Percentiles rank a stretch among this genome's conserved stretches.
phyloP scores from a whole-genome alignment of 2,329 filamentous ascomycete species.

The Scedosporium apiospermum region DNA sequence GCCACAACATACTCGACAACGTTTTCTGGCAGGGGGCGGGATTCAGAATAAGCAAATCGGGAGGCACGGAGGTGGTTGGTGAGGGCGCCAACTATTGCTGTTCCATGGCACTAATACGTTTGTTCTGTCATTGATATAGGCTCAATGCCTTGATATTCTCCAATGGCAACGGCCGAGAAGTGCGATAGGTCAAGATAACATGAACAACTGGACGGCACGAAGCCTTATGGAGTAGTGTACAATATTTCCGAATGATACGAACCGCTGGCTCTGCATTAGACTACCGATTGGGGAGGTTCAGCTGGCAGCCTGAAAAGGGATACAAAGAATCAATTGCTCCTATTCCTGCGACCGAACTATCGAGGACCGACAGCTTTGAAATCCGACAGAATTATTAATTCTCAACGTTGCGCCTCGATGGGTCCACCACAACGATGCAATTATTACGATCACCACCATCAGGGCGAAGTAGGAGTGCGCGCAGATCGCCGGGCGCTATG shows the following conservation, averaged over 20 bases:
- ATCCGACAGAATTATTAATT: no score
- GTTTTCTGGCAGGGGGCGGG: not conserved
- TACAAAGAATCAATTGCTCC: not conserved
- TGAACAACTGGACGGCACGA: not conserved
- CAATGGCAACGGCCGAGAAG: not conserved
- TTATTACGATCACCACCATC: no score
- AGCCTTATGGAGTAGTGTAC: not conserved
- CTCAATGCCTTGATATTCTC: not conserved
- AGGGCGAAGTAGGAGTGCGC: no score
- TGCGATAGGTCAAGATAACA: not conserved
- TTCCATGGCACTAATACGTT: not conserved
- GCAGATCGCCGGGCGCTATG: no score
- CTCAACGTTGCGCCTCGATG: no score
- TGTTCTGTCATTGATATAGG: not conserved
- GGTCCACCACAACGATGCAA: no score
- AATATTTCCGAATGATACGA: not conserved
- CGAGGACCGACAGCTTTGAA: no score
- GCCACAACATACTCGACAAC: not conserved
- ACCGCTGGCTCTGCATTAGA: not conserved
- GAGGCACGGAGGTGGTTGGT: not conserved
- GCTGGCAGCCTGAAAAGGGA: not conserved
- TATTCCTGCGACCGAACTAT: no score
- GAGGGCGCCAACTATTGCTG: not conserved
- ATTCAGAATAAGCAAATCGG: not conserved
- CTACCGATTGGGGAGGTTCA: not conserved